A percentile compares a stretch with the other conserved stretches of the same genome.
Evolutionary conservation across 495 filamentous ascomycete genomes (phyloP).

Genomic region (Hyphodiscus hymeniophilus): DNA sequence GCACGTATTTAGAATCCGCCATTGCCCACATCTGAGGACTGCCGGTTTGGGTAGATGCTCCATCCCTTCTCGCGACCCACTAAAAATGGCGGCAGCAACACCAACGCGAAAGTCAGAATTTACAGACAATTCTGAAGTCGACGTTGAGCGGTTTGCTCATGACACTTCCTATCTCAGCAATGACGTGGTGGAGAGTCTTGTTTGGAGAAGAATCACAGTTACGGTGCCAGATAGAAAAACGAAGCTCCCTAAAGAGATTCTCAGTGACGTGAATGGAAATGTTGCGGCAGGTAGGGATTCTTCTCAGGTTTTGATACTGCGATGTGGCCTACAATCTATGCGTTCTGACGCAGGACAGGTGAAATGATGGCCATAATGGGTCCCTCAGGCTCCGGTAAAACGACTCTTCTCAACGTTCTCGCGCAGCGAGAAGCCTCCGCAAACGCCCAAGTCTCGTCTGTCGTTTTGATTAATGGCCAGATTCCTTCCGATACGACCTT

Average conservation of each 20-base stretch:
- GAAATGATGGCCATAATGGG: slow-evolving; percentile 58
- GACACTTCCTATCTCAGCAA: slow-evolving; percentile 7
- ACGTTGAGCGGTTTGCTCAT: slow-evolving; percentile 4
- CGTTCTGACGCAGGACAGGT: neutral
- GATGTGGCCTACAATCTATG: neutral
- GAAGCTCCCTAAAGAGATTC: neutral
- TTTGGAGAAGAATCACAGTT: slow-evolving; percentile 1
- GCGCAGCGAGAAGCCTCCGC: slow-evolving; percentile 31
- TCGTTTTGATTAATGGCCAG: slow-evolving; percentile 45
- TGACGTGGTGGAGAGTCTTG: neutral
- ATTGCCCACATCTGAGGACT: too few species aligned
- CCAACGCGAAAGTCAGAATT: too few species aligned
- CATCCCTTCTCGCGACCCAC: too few species aligned
- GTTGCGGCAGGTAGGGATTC: slow-evolving; percentile 1
- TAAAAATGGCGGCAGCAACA: too few species aligned
- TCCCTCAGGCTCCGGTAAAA: slow-evolving; percentile 58
- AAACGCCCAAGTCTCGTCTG: slow-evolving; percentile 34
- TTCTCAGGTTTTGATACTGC: too few species aligned
- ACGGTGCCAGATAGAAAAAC: slow-evolving; percentile 5
- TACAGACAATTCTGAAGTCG: too few species aligned
- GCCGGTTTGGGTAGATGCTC: too few species aligned
- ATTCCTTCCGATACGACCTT: slow-evolving; percentile 27
- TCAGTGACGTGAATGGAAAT: slow-evolving; percentile 3
- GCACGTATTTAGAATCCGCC: too few species aligned
- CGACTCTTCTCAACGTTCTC: slow-evolving; percentile 51